Evolutionary conservation across 805 yeast species (phyloP).

Genomic region (Candida koratica): DNA sequence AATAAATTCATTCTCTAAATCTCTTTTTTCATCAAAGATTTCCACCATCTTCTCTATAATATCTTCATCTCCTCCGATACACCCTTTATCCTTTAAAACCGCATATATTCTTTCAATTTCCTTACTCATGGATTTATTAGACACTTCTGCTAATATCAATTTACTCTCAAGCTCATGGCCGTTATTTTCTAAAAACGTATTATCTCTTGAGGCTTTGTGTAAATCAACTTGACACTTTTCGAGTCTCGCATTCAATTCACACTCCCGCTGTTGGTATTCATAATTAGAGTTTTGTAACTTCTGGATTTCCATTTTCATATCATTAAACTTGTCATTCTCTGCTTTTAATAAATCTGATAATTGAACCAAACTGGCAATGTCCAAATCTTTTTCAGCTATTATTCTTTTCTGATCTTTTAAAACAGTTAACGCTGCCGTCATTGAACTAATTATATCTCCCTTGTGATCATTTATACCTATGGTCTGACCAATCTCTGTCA

Average conservation of each 20-base stretch:
- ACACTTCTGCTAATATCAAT: neutral
- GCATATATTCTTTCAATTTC: neutral
- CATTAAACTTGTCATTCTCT: neutral
- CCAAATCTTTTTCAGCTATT: slow-evolving; percentile 1
- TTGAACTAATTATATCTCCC: neutral
- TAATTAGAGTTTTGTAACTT: slow-evolving; percentile 11
- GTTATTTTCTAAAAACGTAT: neutral
- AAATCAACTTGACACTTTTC: neutral
- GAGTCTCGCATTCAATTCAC: neutral
- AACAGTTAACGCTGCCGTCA: neutral
- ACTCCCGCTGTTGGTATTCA: neutral
- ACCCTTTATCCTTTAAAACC: neutral
- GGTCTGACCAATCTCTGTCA: neutral
- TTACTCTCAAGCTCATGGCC: slow-evolving; percentile 5
- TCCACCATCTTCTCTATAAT: neutral
- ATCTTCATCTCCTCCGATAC: neutral
- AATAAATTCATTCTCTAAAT: slow-evolving; percentile 1
- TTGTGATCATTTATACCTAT: slow-evolving; percentile 1
- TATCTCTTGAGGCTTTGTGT: neutral
- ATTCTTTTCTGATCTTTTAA: neutral
- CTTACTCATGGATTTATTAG: neutral
- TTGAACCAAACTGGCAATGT: slow-evolving; percentile 1
- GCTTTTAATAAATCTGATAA: neutral
- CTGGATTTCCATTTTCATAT: slow-evolving; percentile 4
- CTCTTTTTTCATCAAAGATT: slow-evolving; percentile 1